phyloP scores from a whole-genome alignment of 192 early-diverging fungal genomes.

The Kickxella alabastrina region DNA sequence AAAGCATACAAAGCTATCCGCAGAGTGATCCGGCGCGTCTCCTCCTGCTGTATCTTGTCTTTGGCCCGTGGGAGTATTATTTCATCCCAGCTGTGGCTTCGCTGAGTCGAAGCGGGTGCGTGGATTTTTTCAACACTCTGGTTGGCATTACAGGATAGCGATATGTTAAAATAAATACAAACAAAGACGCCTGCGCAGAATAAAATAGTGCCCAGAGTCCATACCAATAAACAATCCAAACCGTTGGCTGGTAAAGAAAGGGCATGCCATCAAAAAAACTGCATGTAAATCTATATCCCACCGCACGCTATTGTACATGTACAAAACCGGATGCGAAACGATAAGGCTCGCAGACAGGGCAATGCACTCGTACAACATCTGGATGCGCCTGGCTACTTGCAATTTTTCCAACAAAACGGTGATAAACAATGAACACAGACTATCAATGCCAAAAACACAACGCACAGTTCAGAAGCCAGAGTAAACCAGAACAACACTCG shows the following conservation, averaged over 20 bases:
- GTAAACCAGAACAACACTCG: slow-evolving; percentile 13
- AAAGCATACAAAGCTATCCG: slow-evolving; percentile 6
- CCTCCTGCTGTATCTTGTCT: background rate
- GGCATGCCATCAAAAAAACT: background rate
- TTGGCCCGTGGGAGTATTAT: background rate
- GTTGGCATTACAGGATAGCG: too few species aligned
- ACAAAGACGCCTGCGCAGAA: background rate
- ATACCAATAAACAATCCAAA: background rate
- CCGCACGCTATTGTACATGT: background rate
- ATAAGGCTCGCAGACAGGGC: background rate
- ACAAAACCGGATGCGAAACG: slow-evolving; percentile 21
- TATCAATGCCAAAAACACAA: slow-evolving; percentile 1
- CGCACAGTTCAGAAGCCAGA: slow-evolving; percentile 2
- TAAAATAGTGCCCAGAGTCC: background rate
- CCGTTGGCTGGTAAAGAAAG: background rate
- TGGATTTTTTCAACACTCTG: background rate
- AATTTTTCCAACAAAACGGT: too few species aligned
- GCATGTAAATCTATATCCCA: background rate
- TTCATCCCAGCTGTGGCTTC: slow-evolving; percentile 10
- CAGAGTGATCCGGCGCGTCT: slow-evolving; percentile 2
- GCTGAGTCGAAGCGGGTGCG: too few species aligned
- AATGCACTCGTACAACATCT: slow-evolving; percentile 13
- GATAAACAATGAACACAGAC: too few species aligned
- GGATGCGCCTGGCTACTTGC: too few species aligned
- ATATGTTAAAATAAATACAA: background rate